Evolutionary conservation across 306 rosid species (phyloP).

Genomic region (Medicago truncatula): DNA sequence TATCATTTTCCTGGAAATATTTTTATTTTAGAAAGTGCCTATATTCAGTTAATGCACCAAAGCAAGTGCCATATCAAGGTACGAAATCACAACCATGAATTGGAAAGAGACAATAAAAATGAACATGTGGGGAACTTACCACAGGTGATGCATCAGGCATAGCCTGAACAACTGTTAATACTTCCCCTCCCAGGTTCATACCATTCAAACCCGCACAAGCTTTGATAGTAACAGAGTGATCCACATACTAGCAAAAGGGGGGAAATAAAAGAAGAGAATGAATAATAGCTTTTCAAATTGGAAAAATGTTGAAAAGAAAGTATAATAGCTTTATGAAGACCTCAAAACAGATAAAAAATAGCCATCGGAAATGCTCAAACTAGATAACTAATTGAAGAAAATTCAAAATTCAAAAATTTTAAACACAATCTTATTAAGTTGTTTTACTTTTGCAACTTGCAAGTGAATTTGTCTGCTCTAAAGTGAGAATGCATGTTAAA

Average conservation of each 20-base stretch:
- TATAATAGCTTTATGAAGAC: not conserved
- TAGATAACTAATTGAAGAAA: constrained; percentile 1
- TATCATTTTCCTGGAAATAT: constrained; percentile 62
- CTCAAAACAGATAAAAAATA: not conserved
- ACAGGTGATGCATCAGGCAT: constrained; percentile 49
- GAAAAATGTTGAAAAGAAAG: constrained; percentile 9
- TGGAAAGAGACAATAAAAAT: constrained; percentile 14
- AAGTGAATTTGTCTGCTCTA: not conserved
- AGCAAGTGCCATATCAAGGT: constrained; percentile 32
- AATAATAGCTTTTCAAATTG: constrained; percentile 9
- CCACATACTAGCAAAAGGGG: constrained; percentile 61
- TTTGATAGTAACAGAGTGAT: constrained; percentile 74
- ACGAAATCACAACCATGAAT: constrained; percentile 30
- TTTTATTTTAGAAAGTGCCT: constrained; percentile 32
- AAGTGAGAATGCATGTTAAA: not conserved
- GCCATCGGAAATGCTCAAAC: constrained; percentile 2
- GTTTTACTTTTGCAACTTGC: not conserved
- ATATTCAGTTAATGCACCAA: constrained; percentile 4
- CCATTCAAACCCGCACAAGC: constrained; percentile 95
- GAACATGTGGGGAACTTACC: constrained; percentile 53
- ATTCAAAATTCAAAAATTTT: constrained; percentile 2
- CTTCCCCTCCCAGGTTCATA: constrained; percentile 79
- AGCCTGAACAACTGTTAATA: constrained; percentile 79
- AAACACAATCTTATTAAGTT: not conserved
- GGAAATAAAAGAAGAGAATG: constrained; percentile 11